Evolutionary conservation across 2,329 filamentous ascomycete genomes (phyloP).

Genomic region (Dryadomyces quercus-mongolicae): DNA sequence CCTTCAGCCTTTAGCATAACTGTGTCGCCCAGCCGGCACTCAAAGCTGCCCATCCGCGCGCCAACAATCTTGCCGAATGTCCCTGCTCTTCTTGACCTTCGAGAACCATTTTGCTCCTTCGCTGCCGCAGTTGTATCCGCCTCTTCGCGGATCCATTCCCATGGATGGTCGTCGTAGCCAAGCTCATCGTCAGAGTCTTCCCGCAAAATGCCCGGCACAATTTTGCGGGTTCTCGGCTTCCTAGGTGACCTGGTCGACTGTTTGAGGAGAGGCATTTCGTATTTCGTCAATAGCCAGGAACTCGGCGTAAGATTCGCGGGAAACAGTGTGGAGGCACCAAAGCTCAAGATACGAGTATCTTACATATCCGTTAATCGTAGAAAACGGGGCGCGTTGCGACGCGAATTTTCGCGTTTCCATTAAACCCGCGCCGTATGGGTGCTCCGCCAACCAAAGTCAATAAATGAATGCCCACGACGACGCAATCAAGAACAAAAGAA

Average conservation of each 20-base stretch:
- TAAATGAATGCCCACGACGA: background rate
- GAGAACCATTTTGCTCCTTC: background rate
- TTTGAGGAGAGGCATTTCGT: slow-evolving; percentile 9
- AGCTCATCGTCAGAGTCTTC: slow-evolving; percentile 88
- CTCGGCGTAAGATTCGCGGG: too few relatives aligned
- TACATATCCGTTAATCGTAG: too few relatives aligned
- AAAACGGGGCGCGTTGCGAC: background rate
- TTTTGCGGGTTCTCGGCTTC: slow-evolving; percentile 8
- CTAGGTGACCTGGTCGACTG: background rate
- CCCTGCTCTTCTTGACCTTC: slow-evolving; percentile 21
- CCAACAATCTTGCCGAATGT: slow-evolving; percentile 53
- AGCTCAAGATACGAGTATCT: too few relatives aligned
- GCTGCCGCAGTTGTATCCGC: slow-evolving; percentile 5
- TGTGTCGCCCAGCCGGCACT: slow-evolving; percentile 69
- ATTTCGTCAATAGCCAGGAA: background rate
- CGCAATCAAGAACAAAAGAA: too few relatives aligned
- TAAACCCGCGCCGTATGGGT: background rate
- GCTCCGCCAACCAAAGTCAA: background rate
- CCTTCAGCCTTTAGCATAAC: slow-evolving; percentile 83
- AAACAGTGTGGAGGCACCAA: too few relatives aligned
- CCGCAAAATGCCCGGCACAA: slow-evolving; percentile 45
- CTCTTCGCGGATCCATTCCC: slow-evolving; percentile 65
- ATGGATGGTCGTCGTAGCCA: slow-evolving; percentile 56
- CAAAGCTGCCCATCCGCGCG: slow-evolving; percentile 69
- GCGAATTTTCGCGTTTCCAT: slow-evolving; percentile 9